Evolutionary conservation across 257 asterid species (phyloP), one percentile per base, ranked within the genome.

Genomic region (Penstemon barbatus): DNA sequence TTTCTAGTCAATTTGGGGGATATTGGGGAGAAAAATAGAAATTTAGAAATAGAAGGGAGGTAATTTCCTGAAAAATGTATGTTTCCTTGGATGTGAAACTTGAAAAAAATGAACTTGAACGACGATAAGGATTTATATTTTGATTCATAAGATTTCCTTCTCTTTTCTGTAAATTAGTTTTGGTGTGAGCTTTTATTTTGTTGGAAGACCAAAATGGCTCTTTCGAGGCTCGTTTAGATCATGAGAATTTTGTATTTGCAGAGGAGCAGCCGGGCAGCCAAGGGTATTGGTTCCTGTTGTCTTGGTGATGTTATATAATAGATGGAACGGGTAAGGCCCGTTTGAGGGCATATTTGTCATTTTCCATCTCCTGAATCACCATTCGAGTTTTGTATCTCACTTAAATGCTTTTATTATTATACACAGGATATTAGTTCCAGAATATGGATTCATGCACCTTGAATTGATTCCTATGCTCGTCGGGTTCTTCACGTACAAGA

Each of bases 401-500:
- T 49, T 3, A 5, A 25, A 63, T 42, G 52, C 19, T 18, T 65
- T 43, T 13, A 15, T 71, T 40, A 25, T 25, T 25, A 25, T 46
- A 33, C 1, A 11, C 84, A 92, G 98, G 84, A 90, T 90, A 72
- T 61, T 92, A 58, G 95, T 85, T 42, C 96, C 94, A 8, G 92
- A 92, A 0, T 86, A 92, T 70, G 98, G 98, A 69, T 71, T 90
- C 15, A 63, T 92, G 80, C 92, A 80, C 70, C 96, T 90, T 15
- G 86, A 88, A 40, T 74, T 92, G 87, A 92, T 92, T 46, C 97
- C 97, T 10, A 88, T 90, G 90, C 85, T 92, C 5, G 92, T 90
- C 45, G 98, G 98, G 65, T 88, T 92, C 73, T 90, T 92, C 83
- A 92, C 97, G 5, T 92, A 90, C 86, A 90, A 92, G 93, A 88